Conservation (phyloP, 192 early-diverging fungal genomes). For the Coemansia sp. region DNA sequence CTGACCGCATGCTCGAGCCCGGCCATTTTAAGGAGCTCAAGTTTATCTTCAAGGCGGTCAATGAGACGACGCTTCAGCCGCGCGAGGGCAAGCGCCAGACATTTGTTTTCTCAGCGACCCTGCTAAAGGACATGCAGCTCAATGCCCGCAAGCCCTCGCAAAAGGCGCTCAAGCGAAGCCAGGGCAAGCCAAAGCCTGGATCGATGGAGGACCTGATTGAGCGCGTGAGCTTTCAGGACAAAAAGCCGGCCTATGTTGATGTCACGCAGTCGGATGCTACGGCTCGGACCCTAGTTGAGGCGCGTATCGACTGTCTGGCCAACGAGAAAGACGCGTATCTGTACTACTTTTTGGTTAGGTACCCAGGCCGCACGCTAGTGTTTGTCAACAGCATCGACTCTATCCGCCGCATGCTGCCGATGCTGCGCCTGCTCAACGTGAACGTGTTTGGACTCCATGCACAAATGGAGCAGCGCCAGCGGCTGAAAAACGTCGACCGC, state of each 20-base stretch:
- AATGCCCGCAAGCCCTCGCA: conserved; percentile 24
- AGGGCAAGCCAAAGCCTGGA: conserved; percentile 33
- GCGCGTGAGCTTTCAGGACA: conserved; percentile 76
- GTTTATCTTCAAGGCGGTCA: conserved; percentile 60
- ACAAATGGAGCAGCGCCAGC: conserved; percentile 95
- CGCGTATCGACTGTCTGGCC: conserved; percentile 82
- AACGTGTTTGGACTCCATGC: conserved; percentile 87
- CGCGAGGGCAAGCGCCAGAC: conserved; percentile 67
- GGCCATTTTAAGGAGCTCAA: conserved; percentile 78
- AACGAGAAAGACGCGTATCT: conserved; percentile 83
- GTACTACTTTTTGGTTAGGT: conserved; percentile 87
- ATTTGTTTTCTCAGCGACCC: conserved; percentile 92
- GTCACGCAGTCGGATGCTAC: conserved; percentile 68
- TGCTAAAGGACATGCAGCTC: conserved; percentile 60
- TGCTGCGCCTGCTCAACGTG: conserved; percentile 74
- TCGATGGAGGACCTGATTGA: conserved; percentile 75
- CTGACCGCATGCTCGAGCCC: conserved; percentile 81
- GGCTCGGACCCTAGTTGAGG: conserved; percentile 73
- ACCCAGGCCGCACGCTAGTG: conserved; percentile 87
- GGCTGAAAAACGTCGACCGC: conserved; percentile 90
- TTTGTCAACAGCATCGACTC: conserved; percentile 97
- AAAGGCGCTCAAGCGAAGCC: conserved; percentile 27
- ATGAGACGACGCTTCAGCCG: conserved; percentile 29
- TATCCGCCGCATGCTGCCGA: conserved; percentile 84
- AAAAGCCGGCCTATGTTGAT: conserved; percentile 76